Evolutionary conservation across 2,329 filamentous ascomycete genomes (phyloP), one percentile per base, ranked within the genome.

Genomic region (Xylariomycetidae sp.): DNA sequence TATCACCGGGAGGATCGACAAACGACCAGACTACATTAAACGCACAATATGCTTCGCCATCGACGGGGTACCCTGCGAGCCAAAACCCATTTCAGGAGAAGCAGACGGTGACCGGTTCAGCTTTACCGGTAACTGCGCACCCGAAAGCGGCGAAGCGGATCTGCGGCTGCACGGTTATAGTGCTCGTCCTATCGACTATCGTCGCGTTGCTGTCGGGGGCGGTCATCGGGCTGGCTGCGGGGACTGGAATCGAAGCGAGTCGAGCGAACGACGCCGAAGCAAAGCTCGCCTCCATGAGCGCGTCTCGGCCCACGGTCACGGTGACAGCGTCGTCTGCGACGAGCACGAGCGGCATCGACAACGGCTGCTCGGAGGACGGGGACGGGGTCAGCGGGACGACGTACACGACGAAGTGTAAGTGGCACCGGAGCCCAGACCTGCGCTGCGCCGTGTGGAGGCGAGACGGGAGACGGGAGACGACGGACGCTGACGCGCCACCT

Each of bases 191-290:
- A 10, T 63, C 60, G 4, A 39, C 50, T 33, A 56, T 63, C 34
- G 60, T 68, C 37, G 63, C 58, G 5, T 22, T 64, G 10, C 41
- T 69, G 25, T 55, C 56, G 0, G 58, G 52, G 0, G 58, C 62
- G 2, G 64, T 67, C 10, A 59, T 69, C 32, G 65, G 64, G 1
- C 49, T 70, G 17, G 65, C 64, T 2, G 64, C 62, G 0, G 63
- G 64, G 4, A 65, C 63, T 2, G 67, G 64, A 5, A 49, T 68
- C 5, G 57, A 65, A 34, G 45, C 60, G 6, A 59, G 48, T 38
- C 56, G 61, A 29, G 62, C 64, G 5, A 64, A 53, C 32, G 41
- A 57, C 10, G 63, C 62, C 1, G 50, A 57, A 17, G 35, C 47
- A 17, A 54, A 55, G 32, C 39, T 65, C 12, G 52, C 55, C 3